phyloP scores from a whole-genome alignment of 495 filamentous ascomycete species.

The Penicillium simplicissimum region DNA sequence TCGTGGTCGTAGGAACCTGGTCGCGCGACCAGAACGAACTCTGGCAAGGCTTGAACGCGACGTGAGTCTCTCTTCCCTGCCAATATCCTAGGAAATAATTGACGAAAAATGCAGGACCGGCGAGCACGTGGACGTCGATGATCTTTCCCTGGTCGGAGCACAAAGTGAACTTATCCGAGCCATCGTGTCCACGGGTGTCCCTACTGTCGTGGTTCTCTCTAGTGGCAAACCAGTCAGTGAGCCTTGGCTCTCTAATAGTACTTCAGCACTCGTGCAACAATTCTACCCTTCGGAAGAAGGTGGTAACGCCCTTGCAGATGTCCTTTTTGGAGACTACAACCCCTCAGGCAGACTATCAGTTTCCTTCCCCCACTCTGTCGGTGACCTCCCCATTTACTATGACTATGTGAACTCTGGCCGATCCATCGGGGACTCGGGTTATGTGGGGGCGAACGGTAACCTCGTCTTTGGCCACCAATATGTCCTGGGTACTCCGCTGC shows the following conservation, averaged over 20 bases:
- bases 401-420: slow-evolving; percentile 69
- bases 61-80: slow-evolving; percentile 26
- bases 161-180: slow-evolving; percentile 64
- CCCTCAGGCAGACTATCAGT: slow-evolving; percentile 68
- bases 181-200: slow-evolving; percentile 62
- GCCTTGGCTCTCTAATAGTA: slow-evolving; percentile 60
- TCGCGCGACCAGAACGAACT: slow-evolving; percentile 68
- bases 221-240: slow-evolving; percentile 73
- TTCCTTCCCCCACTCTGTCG: slow-evolving; percentile 65
- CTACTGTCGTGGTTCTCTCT: slow-evolving; percentile 68
- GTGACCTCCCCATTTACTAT: slow-evolving; percentile 67
- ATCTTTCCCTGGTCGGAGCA: slow-evolving; percentile 67
- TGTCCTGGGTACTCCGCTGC: slow-evolving; percentile 56
- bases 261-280: slow-evolving; percentile 65
- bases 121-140: slow-evolving; percentile 66
- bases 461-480: slow-evolving; percentile 66
- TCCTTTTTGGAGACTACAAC: slow-evolving; percentile 66
- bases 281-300: slow-evolving; percentile 69
- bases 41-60: slow-evolving; percentile 68
- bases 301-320: slow-evolving; percentile 63
- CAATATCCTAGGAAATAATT: neutral
- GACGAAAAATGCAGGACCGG: slow-evolving; percentile 50
- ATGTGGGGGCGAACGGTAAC: slow-evolving; percentile 52
- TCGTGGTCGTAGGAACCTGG: slow-evolving; percentile 74
- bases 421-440: slow-evolving; percentile 48